These are phyloP conservation scores for Erodium maritimum DNA, from an alignment of 345 rosid species.

Conservation along the genomic window DNA sequence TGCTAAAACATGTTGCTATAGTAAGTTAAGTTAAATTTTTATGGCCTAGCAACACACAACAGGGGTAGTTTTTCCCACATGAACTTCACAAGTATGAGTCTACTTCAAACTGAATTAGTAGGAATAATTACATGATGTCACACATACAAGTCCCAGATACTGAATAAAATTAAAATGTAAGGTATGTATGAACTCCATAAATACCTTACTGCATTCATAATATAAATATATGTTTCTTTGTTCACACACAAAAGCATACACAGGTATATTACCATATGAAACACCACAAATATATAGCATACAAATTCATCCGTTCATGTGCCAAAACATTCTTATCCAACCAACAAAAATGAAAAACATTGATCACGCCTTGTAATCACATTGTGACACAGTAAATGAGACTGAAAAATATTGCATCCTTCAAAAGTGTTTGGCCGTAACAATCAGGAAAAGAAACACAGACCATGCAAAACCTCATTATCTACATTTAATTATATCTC, in stretches of 20 bases:
- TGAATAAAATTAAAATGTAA: not conserved
- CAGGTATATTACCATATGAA: not conserved
- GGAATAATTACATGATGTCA: too few relatives aligned
- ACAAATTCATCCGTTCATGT: not conserved
- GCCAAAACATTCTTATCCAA: not conserved
- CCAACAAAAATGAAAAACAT: too few relatives aligned
- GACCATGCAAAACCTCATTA: not conserved
- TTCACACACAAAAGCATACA: not conserved
- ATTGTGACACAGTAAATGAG: too few relatives aligned
- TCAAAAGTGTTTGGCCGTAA: too few relatives aligned
- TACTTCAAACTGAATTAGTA: not conserved
- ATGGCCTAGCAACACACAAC: not conserved
- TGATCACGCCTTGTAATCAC: too few relatives aligned
- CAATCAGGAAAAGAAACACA: not conserved
- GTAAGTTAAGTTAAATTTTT: too few relatives aligned
- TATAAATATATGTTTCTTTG: not conserved
- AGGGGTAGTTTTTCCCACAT: not conserved
- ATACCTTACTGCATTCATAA: not conserved
- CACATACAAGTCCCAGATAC: not conserved
- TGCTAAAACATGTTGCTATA: too few relatives aligned
- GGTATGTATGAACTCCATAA: not conserved
- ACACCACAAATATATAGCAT: not conserved
- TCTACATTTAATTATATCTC: not conserved
- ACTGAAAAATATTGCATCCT: too few relatives aligned
- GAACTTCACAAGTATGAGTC: not conserved